Conservation (phyloP, 108 stramenopile genomes). For the Nitzschia sp. region DNA sequence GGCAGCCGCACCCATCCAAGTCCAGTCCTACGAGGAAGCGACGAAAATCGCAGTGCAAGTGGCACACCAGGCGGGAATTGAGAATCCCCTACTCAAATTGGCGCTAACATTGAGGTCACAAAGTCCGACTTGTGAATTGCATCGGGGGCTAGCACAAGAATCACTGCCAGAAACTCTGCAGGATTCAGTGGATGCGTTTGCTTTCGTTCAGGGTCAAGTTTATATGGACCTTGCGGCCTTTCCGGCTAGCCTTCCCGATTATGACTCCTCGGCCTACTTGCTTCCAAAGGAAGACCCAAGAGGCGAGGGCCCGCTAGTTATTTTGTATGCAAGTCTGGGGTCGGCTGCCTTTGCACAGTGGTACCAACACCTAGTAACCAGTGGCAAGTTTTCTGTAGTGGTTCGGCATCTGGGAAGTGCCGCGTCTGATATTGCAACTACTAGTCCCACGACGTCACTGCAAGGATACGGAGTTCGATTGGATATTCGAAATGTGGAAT, state of each 20-base stretch:
- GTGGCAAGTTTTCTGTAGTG: constrained; percentile 47
- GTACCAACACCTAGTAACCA: constrained; percentile 47
- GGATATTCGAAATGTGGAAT: constrained; percentile 91
- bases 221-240: constrained; percentile 10
- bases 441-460: constrained; percentile 46
- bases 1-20: not conserved
- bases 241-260: constrained; percentile 12
- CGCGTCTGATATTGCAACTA: constrained; percentile 18
- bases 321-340: constrained; percentile 76
- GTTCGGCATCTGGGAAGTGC: constrained; percentile 76
- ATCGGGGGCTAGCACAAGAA: constrained; percentile 64
- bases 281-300: constrained; percentile 23
- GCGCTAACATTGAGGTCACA: constrained; percentile 67
- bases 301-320: constrained; percentile 33
- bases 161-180: not conserved
- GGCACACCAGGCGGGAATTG: constrained; percentile 12
- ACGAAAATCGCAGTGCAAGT: constrained; percentile 36
- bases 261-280: not conserved
- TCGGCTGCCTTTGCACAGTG: constrained; percentile 55
- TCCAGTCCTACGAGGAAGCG: constrained; percentile 9
- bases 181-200: constrained; percentile 30
- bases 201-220: constrained; percentile 29
- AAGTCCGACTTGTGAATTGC: constrained; percentile 80
- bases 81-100: constrained; percentile 38
- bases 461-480: constrained; percentile 89